A percentile compares a stretch with the other conserved stretches of the same genome.
These are phyloP conservation scores for Noccaea caerulescens DNA, from an alignment of 345 rosid genomes.

Conservation along the genomic window DNA sequence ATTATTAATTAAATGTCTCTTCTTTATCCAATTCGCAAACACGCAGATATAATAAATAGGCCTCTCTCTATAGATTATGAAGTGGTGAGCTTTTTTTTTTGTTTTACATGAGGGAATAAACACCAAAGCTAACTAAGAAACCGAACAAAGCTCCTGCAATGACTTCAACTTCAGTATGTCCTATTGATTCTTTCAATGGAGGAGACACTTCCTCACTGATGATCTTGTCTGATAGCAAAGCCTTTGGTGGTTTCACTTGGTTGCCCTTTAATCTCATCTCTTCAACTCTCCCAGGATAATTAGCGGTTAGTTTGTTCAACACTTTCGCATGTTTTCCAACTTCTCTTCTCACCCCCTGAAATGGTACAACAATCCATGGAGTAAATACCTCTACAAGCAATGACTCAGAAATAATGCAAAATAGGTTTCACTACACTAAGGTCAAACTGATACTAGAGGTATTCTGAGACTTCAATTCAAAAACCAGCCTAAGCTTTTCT, in stretches of 20 bases:
- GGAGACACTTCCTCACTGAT: conserved; percentile 22
- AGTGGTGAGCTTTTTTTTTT: background rate
- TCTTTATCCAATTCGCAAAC: background rate
- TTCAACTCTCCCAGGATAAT: conserved; percentile 32
- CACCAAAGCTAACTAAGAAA: conserved; percentile 59
- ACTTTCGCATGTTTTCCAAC: conserved; percentile 83
- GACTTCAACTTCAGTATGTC: conserved; percentile 88
- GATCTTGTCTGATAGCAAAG: conserved; percentile 33
- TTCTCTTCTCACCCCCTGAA: conserved; percentile 92
- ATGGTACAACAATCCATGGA: background rate
- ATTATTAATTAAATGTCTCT: conserved; percentile 18
- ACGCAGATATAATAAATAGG: no score
- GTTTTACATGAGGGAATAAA: conserved; percentile 43
- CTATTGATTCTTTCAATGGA: conserved; percentile 76
- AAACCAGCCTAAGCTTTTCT: background rate
- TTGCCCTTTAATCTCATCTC: conserved; percentile 32
- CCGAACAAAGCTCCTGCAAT: conserved; percentile 79
- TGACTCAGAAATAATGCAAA: background rate
- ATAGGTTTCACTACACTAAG: background rate
- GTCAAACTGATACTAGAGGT: background rate
- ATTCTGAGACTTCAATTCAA: conserved; percentile 1
- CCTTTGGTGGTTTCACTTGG: background rate
- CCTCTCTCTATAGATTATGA: background rate
- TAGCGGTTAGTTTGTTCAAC: conserved; percentile 53
- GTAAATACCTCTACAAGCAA: background rate